Evolutionary conservation across 805 yeast species (phyloP).

Genomic region (Saturnispora diversa): DNA sequence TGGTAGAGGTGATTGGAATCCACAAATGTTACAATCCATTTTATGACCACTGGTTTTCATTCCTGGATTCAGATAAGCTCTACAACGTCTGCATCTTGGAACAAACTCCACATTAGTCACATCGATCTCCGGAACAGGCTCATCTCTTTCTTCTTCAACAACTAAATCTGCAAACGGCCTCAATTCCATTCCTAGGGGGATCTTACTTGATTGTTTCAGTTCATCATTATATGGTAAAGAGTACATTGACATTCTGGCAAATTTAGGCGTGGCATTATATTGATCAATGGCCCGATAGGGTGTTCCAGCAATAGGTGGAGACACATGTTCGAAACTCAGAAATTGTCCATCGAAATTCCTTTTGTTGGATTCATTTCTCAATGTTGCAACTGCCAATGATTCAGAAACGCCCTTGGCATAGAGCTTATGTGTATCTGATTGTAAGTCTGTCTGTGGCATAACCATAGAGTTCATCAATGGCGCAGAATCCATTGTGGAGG

Average conservation of each 20-base stretch:
- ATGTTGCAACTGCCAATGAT: constrained; percentile 32
- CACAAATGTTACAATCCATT: constrained; percentile 83
- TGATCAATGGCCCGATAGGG: constrained; percentile 68
- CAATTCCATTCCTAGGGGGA: constrained; percentile 76
- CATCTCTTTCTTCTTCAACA: constrained; percentile 37
- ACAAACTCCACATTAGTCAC: constrained; percentile 54
- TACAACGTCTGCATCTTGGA: constrained; percentile 85
- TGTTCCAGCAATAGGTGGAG: constrained; percentile 78
- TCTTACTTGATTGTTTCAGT: constrained; percentile 55
- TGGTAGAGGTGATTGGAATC: constrained; percentile 63
- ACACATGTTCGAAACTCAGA: constrained; percentile 64
- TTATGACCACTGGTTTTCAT: constrained; percentile 58
- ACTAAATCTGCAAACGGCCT: constrained; percentile 71
- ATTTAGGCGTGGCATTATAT: constrained; percentile 76
- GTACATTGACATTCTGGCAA: constrained; percentile 72
- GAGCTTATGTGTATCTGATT: constrained; percentile 8
- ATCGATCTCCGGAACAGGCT: constrained; percentile 57
- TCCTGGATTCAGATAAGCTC: constrained; percentile 81
- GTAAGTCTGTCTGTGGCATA: background rate
- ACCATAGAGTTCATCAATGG: too few species aligned
- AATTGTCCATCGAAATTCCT: constrained; percentile 40
- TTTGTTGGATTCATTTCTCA: constrained; percentile 28
- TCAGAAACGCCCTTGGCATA: constrained; percentile 12
- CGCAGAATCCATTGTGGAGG: background rate
- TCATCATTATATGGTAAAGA: constrained; percentile 70